Base-by-base conservation (phyloP, 2,329 filamentous ascomycete species). In the Scytalidium lignicola region DNA sequence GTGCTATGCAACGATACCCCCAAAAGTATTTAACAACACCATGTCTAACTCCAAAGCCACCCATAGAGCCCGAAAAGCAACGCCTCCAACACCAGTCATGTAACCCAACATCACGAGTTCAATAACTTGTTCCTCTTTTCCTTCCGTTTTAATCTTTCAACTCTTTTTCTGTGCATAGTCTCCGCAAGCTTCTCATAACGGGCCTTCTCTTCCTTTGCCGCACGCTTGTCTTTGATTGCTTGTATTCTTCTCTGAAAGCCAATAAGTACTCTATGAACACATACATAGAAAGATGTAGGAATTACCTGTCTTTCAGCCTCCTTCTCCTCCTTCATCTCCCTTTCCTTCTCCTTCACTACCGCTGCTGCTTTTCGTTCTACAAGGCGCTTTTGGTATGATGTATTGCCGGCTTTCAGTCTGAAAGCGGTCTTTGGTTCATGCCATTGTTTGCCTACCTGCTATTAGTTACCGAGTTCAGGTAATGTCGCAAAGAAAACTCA, bases 111-210 rank as follows among this genome's bases (percentile, higher is more conserved):
- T 79, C 73, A 85, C 52, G 82, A 85, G 66, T 85, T 84, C 62
- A 86, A 65, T 66, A 90, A 72, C 74, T 92, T 93, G 71, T 92
- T 99, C 65, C 93, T 83, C 84, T 97, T 97, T 76, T 99, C 93
- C 70, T 90, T 88, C 65, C 91, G 82, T 83, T 90, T 96, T 69
- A 96, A 71, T 60, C 93, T 82, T 72, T 99, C 93, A 12, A 97
- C 86, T 53, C 91, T 80, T 78, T 96, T 97, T 70, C 82, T 83
- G 74, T 97, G 92, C 93, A 99, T 97, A 75, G 93, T 97, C 73
- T 90, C 89, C 18, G 90, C 92, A 82, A 99, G 82, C 75, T 91
- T 89, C 68, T 90, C 89, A 66, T 92, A 97, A 58, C 92, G 78
- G 63, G 91, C 90, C 70, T 87, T 90, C 75, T 97, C 93, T 62